Evolutionary conservation across 768 basidiomycete species (phyloP).

Genomic region (Leccinum imitatum): DNA sequence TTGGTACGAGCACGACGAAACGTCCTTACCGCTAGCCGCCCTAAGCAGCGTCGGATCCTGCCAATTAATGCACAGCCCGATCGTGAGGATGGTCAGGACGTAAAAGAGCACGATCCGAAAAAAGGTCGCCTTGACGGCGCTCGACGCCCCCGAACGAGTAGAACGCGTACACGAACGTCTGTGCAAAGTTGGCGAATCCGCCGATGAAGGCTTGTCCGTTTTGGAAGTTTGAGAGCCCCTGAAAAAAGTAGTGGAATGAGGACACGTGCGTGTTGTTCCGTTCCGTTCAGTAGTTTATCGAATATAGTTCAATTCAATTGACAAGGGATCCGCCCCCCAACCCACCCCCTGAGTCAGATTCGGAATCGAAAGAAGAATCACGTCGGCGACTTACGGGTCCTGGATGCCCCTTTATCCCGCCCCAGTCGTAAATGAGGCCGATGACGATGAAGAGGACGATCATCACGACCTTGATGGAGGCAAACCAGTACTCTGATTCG

Average conservation of each 20-base stretch:
- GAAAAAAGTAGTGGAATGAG: slow-evolving; percentile 1
- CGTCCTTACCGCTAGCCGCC: slow-evolving; percentile 40
- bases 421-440: slow-evolving; percentile 63
- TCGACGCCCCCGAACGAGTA: slow-evolving; percentile 69
- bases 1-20: background rate
- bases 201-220: slow-evolving; percentile 53
- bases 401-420: slow-evolving; percentile 55
- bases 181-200: slow-evolving; percentile 51
- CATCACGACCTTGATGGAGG: slow-evolving; percentile 62
- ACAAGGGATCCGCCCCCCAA: background rate
- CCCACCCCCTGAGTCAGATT: background rate
- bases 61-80: slow-evolving; percentile 65
- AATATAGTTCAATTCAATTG: background rate
- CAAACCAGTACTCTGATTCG: slow-evolving; percentile 64
- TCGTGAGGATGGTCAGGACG: slow-evolving; percentile 60
- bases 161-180: slow-evolving; percentile 66
- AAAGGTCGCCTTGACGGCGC: slow-evolving; percentile 68
- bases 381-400: slow-evolving; percentile 46
- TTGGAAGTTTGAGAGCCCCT: slow-evolving; percentile 54
- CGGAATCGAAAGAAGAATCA: background rate
- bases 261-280: background rate
- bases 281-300: background rate
- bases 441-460: slow-evolving; percentile 62
- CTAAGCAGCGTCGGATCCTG: slow-evolving; percentile 51
- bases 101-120: slow-evolving; percentile 66